phyloP scores from a whole-genome alignment of 108 stramenopile species.

The Pseudonitzschia pungens region DNA sequence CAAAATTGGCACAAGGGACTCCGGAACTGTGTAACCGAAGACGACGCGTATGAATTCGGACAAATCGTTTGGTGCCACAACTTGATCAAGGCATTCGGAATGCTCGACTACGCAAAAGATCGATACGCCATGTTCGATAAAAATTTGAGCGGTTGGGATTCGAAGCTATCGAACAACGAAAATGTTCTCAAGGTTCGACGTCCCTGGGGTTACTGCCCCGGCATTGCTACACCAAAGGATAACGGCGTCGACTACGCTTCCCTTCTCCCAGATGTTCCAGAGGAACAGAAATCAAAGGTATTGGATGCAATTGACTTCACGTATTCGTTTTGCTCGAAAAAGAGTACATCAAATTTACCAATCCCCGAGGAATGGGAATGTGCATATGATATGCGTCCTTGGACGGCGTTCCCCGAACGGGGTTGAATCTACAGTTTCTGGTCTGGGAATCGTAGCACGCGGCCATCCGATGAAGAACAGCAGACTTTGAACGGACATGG shows the following conservation, averaged over 20 bases:
- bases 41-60: conserved; percentile 3
- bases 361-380: conserved; percentile 54
- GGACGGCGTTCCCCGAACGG: conserved; percentile 80
- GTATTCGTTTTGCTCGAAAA: conserved; percentile 47
- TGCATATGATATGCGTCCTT: conserved; percentile 78
- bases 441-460: not conserved
- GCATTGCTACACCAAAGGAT: conserved; percentile 45
- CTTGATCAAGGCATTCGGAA: conserved; percentile 64
- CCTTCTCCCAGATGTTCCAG: conserved; percentile 62
- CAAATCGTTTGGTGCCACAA: conserved; percentile 84
- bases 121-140: conserved; percentile 56
- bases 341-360: conserved; percentile 1
- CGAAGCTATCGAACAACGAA: conserved; percentile 43
- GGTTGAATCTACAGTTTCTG: not conserved
- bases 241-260: conserved; percentile 52
- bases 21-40: not conserved
- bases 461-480: too few species aligned
- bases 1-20: conserved; percentile 68
- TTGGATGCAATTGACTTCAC: conserved; percentile 66
- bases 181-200: conserved; percentile 56
- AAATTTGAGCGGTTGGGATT: conserved; percentile 62
- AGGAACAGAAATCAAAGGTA: conserved; percentile 49
- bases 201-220: conserved; percentile 60
- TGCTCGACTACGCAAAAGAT: conserved; percentile 77
- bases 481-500: too few species aligned